phyloP scores from a whole-genome alignment of 148 eudicot species.

The Rhododendron mucronatum region DNA sequence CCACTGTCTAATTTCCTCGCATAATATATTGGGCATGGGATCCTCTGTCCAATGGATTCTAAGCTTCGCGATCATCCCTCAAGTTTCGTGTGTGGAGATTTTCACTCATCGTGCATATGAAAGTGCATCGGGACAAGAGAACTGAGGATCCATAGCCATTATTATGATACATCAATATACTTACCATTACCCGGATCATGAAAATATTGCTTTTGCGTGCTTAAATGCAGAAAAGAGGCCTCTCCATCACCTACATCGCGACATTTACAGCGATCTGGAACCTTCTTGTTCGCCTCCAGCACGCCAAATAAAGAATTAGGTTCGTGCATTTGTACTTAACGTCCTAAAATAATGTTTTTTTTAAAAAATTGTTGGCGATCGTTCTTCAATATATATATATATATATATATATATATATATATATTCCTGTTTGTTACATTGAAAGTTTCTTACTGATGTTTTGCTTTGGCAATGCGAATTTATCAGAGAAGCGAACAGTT shows the following conservation, averaged over 20 bases:
- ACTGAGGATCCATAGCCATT: neutral
- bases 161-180: neutral
- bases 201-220: neutral
- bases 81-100: neutral
- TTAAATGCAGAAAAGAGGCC: constrained; percentile 47
- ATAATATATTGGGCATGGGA: neutral
- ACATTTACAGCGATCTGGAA: constrained; percentile 42
- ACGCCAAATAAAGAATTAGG: constrained; percentile 57
- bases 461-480: neutral
- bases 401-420: too few relatives aligned
- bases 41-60: neutral
- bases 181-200: neutral
- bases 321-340: constrained; percentile 18
- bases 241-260: constrained; percentile 66
- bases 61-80: neutral
- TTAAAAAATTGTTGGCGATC: neutral
- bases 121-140: neutral
- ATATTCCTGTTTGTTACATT: neutral
- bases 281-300: constrained; percentile 43
- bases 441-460: neutral
- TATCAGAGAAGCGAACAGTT: constrained; percentile 60
- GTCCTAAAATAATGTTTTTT: neutral
- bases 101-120: neutral
- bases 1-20: neutral
- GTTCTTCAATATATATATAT: too few relatives aligned